Evolutionary conservation across 805 yeast genomes (phyloP), one percentile per base, ranked within the genome.

Genomic region (Millerozyma acaciae): DNA sequence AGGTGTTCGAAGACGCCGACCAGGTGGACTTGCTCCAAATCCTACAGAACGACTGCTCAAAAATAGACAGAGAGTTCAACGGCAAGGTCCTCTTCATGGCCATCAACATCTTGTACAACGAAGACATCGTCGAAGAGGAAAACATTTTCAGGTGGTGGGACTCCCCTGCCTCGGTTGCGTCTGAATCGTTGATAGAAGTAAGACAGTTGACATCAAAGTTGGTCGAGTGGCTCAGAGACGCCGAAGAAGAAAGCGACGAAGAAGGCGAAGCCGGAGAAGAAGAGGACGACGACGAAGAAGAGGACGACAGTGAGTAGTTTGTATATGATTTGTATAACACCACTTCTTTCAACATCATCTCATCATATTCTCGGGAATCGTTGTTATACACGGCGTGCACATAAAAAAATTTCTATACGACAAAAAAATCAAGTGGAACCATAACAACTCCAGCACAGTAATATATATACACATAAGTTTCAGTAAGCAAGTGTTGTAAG

Each of bases 141-240:
- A 69, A 73, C 35, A 81, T 93, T 26, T 67, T 78, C 49, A 53
- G 60, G 31, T 93, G 98, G 98, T 93, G 95, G 95, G 68, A 70
- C 34, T 52, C 65, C 13, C 42, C 46, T 17, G 51, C 44, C 8
- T 42, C 55, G 12, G 54, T 59, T 6, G 71, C 63, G 10, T 51
- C 64, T 10, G 70, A 63, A 5, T 67, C 62, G 16, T 62, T 75
- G 26, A 49, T 52, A 10, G 65, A 62, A 17, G 79, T 80, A 13
- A 73, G 82, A 37, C 65, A 53, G 18, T 67, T 76, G 43, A 78
- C 86, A 2, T 74, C 62, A 6, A 81, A 79, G 55, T 90, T 90
- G 80, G 71, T 90, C 14, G 84, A 80, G 13, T 89, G 97, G 97
- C 70, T 90, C 38, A 73, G 74, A 47, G 84, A 79, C 29, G 97